These are phyloP conservation scores for Diplocarpon rosae DNA, from an alignment of 2,329 filamentous ascomycete genomes.

Conservation along the genomic window DNA sequence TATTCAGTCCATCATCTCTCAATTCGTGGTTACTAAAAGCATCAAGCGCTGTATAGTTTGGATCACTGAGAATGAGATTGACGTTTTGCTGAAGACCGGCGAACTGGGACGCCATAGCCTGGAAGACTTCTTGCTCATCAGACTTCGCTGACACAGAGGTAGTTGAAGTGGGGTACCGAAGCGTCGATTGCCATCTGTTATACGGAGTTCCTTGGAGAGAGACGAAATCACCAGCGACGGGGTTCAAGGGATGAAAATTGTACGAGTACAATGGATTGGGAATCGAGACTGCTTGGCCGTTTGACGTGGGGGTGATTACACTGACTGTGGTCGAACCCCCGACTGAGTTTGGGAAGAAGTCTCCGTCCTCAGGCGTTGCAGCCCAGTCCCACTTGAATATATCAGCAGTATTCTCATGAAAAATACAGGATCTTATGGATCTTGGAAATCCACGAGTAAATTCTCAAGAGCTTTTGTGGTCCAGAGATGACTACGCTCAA, in stretches of 20 bases:
- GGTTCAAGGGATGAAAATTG: conserved; percentile 44
- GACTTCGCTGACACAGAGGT: conserved; percentile 14
- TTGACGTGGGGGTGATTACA: conserved; percentile 16
- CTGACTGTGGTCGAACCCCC: conserved; percentile 11
- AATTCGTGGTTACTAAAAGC: conserved; percentile 59
- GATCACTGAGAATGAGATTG: conserved; percentile 20
- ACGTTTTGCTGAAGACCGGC: conserved; percentile 16
- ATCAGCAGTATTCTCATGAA: background rate
- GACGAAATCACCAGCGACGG: conserved; percentile 17
- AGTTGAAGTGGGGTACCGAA: conserved; percentile 17
- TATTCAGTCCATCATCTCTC: conserved; percentile 27
- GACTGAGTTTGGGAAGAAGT: conserved; percentile 32
- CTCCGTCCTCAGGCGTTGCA: conserved; percentile 28
- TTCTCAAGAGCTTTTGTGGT: no score
- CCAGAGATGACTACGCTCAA: background rate
- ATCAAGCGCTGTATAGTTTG: conserved; percentile 55
- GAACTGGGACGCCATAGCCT: conserved; percentile 17
- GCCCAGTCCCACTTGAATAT: conserved; percentile 34
- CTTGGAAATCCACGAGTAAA: no score
- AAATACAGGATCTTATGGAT: background rate
- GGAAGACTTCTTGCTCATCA: conserved; percentile 14
- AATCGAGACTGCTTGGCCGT: no score
- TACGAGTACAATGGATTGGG: conserved; percentile 14
- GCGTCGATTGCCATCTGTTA: conserved; percentile 16
- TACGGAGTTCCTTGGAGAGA: conserved; percentile 9